phyloP scores from a whole-genome alignment of 2,329 filamentous ascomycete species.

The Zalaria obscura region DNA sequence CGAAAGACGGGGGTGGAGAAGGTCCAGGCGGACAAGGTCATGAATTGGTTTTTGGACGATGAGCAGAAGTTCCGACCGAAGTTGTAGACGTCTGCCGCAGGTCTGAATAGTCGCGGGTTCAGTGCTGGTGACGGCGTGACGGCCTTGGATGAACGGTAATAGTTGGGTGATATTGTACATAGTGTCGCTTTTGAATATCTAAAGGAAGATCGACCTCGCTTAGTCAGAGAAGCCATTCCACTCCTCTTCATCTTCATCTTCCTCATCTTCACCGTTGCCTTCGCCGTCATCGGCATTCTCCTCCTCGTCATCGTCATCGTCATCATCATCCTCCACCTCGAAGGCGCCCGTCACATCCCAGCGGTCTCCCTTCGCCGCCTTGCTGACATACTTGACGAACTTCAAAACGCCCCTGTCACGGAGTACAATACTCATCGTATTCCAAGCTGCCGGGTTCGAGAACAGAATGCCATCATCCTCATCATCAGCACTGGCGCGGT shows the following conservation, averaged over 20 bases:
- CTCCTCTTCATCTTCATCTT: constrained; percentile 6
- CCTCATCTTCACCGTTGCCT: constrained; percentile 36
- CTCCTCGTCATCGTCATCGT: constrained; percentile 34
- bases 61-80: background rate
- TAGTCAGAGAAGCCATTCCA: background rate
- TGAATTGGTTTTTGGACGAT: constrained; percentile 19
- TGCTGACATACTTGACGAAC: constrained; percentile 94
- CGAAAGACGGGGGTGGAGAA: constrained; percentile 16
- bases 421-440: constrained; percentile 79
- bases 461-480: constrained; percentile 68
- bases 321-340: constrained; percentile 41
- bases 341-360: constrained; percentile 81
- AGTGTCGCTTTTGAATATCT: no score
- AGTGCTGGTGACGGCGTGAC: no score
- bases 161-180: no score
- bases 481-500: constrained; percentile 52
- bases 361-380: constrained; percentile 67
- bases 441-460: constrained; percentile 63
- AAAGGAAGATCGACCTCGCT: background rate
- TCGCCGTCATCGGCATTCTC: constrained; percentile 10
- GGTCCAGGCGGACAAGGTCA: constrained; percentile 16
- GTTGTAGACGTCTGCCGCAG: no score
- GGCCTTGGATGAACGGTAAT: no score
- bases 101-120: no score
- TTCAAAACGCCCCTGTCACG: constrained; percentile 74